Evolutionary conservation across 2,329 filamentous ascomycete species (phyloP).

Genomic region (Epichloe festucae): DNA sequence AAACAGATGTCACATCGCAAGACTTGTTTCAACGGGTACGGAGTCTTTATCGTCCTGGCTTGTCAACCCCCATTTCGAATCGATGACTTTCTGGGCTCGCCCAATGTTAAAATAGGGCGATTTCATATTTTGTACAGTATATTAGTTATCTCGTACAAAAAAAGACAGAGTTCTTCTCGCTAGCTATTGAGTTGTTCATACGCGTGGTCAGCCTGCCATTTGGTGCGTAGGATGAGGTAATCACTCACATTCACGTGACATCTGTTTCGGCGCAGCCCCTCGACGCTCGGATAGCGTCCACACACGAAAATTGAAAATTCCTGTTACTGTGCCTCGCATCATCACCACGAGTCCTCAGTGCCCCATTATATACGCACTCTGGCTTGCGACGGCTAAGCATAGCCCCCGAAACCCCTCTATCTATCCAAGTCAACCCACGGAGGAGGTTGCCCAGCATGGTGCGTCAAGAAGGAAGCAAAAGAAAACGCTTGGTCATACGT

Average conservation of each 20-base stretch:
- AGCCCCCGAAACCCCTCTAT: conserved; percentile 24
- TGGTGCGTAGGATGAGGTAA: conserved; percentile 15
- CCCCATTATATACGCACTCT: conserved; percentile 20
- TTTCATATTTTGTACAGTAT: too few relatives aligned
- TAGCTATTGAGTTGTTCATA: not conserved
- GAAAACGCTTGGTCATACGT: conserved; percentile 9
- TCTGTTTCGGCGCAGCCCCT: conserved; percentile 22
- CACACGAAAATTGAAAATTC: conserved; percentile 35
- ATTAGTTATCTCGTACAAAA: too few relatives aligned
- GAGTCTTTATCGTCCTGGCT: too few relatives aligned
- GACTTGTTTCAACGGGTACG: too few relatives aligned
- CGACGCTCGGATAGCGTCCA: conserved; percentile 29
- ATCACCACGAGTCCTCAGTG: conserved; percentile 26
- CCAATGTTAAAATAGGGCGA: too few relatives aligned
- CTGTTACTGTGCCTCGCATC: conserved; percentile 21
- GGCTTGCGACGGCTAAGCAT: conserved; percentile 27
- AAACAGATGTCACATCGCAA: too few relatives aligned
- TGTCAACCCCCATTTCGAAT: too few relatives aligned
- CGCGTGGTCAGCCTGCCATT: not conserved
- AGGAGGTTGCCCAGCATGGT: conserved; percentile 41
- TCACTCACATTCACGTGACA: conserved; percentile 20
- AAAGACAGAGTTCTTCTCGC: too few relatives aligned
- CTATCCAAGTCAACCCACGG: conserved; percentile 25
- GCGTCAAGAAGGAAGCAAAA: conserved; percentile 14
- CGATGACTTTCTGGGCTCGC: too few relatives aligned